phyloP scores from a whole-genome alignment of 345 rosid species.

The Sonneratia alba region DNA sequence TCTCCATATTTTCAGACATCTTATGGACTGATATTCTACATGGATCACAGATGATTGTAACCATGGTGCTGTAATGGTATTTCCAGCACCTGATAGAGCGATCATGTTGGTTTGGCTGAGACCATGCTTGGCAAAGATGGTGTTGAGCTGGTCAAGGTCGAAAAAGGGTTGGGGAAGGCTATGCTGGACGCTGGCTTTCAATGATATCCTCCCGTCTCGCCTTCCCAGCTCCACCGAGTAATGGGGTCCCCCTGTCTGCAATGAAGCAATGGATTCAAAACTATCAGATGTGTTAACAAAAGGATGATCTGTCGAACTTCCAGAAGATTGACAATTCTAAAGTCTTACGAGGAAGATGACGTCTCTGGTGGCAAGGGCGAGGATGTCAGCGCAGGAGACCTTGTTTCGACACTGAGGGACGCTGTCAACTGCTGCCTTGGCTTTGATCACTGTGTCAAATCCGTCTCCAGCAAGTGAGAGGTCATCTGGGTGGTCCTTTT shows the following conservation, averaged over 20 bases:
- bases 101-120: constrained; percentile 74
- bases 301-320: too few species aligned
- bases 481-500: constrained; percentile 56
- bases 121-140: constrained; percentile 47
- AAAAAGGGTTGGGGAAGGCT: constrained; percentile 52
- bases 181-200: constrained; percentile 45
- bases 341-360: constrained; percentile 46
- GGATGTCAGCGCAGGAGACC: constrained; percentile 91
- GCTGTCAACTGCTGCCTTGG: constrained; percentile 70
- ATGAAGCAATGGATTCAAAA: not conserved
- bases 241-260: constrained; percentile 76
- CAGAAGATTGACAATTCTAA: too few species aligned
- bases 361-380: constrained; percentile 85
- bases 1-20: too few species aligned
- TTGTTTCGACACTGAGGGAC: constrained; percentile 63
- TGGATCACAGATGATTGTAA: too few species aligned
- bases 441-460: constrained; percentile 76
- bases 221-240: constrained; percentile 79
- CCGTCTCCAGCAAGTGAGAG: constrained; percentile 63
- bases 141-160: constrained; percentile 53
- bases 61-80: too few species aligned
- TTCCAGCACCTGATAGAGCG: constrained; percentile 61
- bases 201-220: constrained; percentile 61
- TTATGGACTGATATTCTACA: too few species aligned
- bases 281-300: too few species aligned